These are phyloP conservation scores for Diphasiastrum complanatum DNA, from an alignment of 83 land plant genomes.

Conservation along the genomic window DNA sequence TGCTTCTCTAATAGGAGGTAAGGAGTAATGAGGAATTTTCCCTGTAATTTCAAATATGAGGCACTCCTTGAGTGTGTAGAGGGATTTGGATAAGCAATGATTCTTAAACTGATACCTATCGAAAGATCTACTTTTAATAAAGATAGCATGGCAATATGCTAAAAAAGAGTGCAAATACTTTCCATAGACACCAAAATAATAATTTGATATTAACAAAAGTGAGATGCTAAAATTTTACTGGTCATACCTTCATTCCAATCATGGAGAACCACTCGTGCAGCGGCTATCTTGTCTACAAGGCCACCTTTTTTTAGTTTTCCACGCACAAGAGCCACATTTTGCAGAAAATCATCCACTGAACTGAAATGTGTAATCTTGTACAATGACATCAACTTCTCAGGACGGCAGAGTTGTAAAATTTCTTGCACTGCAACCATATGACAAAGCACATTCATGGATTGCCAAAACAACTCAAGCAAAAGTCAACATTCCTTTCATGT, in stretches of 20 bases:
- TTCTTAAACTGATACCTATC: too few species aligned
- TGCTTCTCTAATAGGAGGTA: conserved; percentile 61
- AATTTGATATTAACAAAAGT: neutral
- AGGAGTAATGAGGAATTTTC: conserved; percentile 80
- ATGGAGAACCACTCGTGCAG: conserved; percentile 84
- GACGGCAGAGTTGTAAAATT: neutral
- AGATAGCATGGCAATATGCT: too few species aligned
- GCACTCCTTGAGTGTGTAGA: neutral
- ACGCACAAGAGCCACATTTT: conserved; percentile 72
- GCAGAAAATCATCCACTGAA: conserved; percentile 81
- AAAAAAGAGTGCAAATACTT: neutral
- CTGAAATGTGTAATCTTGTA: conserved; percentile 46
- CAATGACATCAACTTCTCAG: conserved; percentile 14
- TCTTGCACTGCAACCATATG: neutral
- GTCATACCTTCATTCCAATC: conserved; percentile 95
- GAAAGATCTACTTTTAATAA: too few species aligned
- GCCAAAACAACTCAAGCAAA: neutral
- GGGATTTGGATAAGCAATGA: neutral
- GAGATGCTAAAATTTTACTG: neutral
- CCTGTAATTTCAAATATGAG: conserved; percentile 54
- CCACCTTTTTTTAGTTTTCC: conserved; percentile 96
- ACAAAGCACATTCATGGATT: too few species aligned
- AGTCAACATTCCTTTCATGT: neutral
- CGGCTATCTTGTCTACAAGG: conserved; percentile 60
- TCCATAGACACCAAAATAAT: neutral